Conservation (phyloP, 1,284 basidiomycete species). For the Cystobasidium sp. region DNA sequence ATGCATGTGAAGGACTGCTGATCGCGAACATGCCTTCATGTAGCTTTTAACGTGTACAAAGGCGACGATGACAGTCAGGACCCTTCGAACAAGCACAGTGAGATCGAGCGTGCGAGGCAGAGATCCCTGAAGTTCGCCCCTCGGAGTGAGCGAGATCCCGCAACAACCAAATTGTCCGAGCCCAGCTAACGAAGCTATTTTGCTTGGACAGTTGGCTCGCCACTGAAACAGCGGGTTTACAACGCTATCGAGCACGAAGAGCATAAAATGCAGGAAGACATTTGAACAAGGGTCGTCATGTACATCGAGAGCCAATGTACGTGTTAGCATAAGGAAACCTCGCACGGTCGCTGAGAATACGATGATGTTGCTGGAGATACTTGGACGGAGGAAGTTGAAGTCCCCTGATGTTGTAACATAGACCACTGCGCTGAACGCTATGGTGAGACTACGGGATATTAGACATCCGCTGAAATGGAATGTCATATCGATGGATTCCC, state of each 20-base stretch:
- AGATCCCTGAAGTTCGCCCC: constrained; percentile 49
- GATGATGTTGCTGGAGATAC: not conserved
- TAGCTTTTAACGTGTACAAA: constrained; percentile 13
- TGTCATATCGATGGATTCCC: too few species aligned
- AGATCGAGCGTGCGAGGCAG: constrained; percentile 47
- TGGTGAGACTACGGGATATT: too few species aligned
- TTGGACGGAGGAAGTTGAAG: not conserved
- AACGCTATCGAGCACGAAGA: constrained; percentile 43
- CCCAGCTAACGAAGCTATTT: not conserved
- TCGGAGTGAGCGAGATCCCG: constrained; percentile 38
- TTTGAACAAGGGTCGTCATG: too few species aligned
- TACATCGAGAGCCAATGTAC: too few species aligned
- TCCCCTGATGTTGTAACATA: constrained; percentile 16
- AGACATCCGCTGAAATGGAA: too few species aligned
- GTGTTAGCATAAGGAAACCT: too few species aligned
- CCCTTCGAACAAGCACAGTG: not conserved
- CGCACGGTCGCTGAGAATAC: not conserved
- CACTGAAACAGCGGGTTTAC: constrained; percentile 49
- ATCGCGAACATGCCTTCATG: not conserved
- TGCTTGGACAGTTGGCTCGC: constrained; percentile 46
- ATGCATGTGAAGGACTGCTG: not conserved
- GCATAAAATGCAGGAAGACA: constrained; percentile 21
- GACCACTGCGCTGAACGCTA: not conserved
- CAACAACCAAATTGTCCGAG: not conserved
- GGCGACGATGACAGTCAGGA: not conserved